Base-by-base conservation (phyloP, 345 rosid species). In the Lepidium africanum region DNA sequence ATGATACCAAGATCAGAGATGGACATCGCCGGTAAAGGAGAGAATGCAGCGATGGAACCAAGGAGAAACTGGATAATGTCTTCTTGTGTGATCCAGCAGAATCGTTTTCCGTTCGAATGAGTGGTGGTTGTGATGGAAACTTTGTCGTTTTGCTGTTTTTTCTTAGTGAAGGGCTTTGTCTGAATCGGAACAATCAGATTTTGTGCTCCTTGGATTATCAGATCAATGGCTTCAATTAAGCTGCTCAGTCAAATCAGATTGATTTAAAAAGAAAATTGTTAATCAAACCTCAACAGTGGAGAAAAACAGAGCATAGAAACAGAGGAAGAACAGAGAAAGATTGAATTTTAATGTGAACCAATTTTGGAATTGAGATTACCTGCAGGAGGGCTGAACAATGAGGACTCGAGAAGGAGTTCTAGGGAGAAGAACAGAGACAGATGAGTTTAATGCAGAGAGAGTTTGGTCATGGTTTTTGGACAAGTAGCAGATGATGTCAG, bases 81-180 rank as follows among this genome's bases (percentile, higher is more conserved):
- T 78, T 92, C 98, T 60, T 88, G 93, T 5, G 96, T 84, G 17
- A 92, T 46, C 98, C 98, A 92, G 79, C 98, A 90, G 81, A 85
- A 92, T 50, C 89, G 84, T 1, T 60, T 77, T 67, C 92, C 95
- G 48, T 80, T 54, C 60, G 84, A 89, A 74, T 86, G 92, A 47
- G 62, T 40, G 6, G 84, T 82, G 33, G 63, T 52, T 25, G 76
- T 27, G 54, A 41, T 13, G 2, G 47, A 33, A 15, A 50, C 23
- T 1, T 47, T 40, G 67, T 48, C 61, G 61, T 49, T 33, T 41
- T 19, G 62, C 51, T 80, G 88, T 41, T 77, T 86, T 57, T 79
- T 87, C 72, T 82, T 84, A 43, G 79, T 58, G 46, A 55, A 68
- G 36, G 52, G 40, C 14, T 77, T 78, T 36, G 81, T 79, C 69